Base-by-base conservation (phyloP, 2,329 filamentous ascomycete species). In the Erysiphe pulchra region DNA sequence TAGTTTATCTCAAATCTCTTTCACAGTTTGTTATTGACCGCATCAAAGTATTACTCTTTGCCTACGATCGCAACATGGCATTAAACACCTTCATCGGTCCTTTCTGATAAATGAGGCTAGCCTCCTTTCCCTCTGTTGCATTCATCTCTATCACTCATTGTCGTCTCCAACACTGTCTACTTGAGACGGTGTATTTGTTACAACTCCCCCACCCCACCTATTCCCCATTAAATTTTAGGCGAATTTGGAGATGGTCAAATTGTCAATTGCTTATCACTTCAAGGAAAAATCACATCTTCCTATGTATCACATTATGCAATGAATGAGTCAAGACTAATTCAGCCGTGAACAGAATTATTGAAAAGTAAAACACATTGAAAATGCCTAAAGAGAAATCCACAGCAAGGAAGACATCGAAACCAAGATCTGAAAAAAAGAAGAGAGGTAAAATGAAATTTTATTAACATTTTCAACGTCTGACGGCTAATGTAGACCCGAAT, bases 401-500 rank as follows among this genome's bases (percentile, higher is more conserved):
- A 54, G 70, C 71, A 59, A 69, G 73, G 61, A 75, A 74, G 63
- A 75, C 74, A 63, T 62, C 66, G 59, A 75, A 73, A 65, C 59
- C 61, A 60, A 62, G 67, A 50, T 63, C 63, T 50, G 69, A 70
- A 59, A 77, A 76, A 67, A 77, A 74, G 67, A 80, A 80, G 75
- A 80, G 80, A 71, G 76, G 75, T 77, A 61, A 49, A 66, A 60
- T 24, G 14, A 46, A 12, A 1, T 1, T 20, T 40, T 31, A 2
- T 34, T 44, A 11, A 32, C 32, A 7, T 37, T 10, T 12, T 50
- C 45, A 46, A 39, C 14, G 34, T 47, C 24, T 50, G 52, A 44
- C 51, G 48, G 28, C 17, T 20, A 0, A 17, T 92, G 92, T 67
- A 90, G 84, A 79, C 69, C 57, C 73, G 61, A 94, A 94, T 67